Percentiles rank a stretch among this genome's conserved stretches.
Evolutionary conservation across 2,329 filamentous ascomycete genomes (phyloP).

Genomic region (Scytalidium sp.): DNA sequence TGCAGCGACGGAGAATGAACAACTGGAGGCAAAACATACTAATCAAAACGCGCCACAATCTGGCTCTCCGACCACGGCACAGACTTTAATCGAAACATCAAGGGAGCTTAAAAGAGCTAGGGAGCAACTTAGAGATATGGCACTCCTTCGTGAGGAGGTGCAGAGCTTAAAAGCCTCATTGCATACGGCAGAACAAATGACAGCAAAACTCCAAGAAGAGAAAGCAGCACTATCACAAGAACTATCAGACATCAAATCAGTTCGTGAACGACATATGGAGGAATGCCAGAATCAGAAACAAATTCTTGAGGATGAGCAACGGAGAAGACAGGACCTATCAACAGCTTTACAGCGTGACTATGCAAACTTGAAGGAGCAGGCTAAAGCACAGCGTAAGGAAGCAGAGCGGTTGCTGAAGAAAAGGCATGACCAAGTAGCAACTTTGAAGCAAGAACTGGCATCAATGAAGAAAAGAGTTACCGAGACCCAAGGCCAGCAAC

Average conservation of each 20-base stretch:
- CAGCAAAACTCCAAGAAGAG: constrained; percentile 24
- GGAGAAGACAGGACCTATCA: constrained; percentile 47
- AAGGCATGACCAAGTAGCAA: constrained; percentile 54
- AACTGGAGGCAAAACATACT: constrained; percentile 29
- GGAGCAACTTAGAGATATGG: constrained; percentile 50
- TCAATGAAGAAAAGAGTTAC: constrained; percentile 34
- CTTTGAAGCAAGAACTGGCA: constrained; percentile 52
- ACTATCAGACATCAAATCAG: constrained; percentile 21
- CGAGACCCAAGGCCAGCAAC: constrained; percentile 10
- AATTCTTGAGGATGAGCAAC: constrained; percentile 38
- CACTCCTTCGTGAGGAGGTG: constrained; percentile 50
- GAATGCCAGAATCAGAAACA: constrained; percentile 36
- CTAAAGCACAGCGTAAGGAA: constrained; percentile 51
- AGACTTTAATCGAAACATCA: constrained; percentile 49
- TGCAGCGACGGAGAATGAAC: constrained; percentile 32
- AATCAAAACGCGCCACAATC: constrained; percentile 25
- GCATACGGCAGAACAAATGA: constrained; percentile 37
- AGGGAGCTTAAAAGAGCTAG: constrained; percentile 53
- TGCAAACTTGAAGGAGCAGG: constrained; percentile 50
- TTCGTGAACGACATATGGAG: constrained; percentile 25
- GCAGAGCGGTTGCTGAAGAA: constrained; percentile 52
- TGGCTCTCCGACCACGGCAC: constrained; percentile 47
- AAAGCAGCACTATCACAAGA: constrained; percentile 26
- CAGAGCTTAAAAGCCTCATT: constrained; percentile 49
- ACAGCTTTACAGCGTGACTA: constrained; percentile 49